phyloP scores from a whole-genome alignment of 1,284 basidiomycete genomes.

The Cutaneotrichosporon daszewskae region DNA sequence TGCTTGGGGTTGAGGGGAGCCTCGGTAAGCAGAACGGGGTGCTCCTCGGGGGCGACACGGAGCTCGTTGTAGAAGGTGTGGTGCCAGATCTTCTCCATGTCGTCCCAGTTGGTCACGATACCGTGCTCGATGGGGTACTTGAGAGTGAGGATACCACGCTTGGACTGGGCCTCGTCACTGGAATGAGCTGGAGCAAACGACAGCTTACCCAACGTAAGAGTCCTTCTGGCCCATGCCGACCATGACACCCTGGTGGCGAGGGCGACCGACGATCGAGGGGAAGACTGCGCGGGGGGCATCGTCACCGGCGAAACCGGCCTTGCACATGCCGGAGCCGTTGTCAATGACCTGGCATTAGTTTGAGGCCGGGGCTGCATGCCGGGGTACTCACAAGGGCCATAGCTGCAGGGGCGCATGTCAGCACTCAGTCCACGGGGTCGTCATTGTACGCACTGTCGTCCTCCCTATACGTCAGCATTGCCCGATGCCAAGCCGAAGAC shows the following conservation, averaged over 20 bases:
- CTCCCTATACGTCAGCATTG: constrained; percentile 35
- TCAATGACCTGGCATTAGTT: constrained; percentile 59
- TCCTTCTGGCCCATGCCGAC: constrained; percentile 83
- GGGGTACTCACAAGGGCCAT: constrained; percentile 42
- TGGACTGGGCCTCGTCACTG: constrained; percentile 88
- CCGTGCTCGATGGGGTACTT: constrained; percentile 68
- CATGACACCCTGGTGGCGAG: constrained; percentile 90
- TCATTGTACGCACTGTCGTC: constrained; percentile 44
- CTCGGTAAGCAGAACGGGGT: constrained; percentile 88
- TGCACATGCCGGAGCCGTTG: constrained; percentile 87
- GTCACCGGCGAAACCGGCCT: constrained; percentile 78
- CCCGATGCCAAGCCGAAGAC: no score
- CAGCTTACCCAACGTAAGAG: constrained; percentile 82
- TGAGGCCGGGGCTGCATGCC: no score
- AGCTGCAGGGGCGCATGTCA: constrained; percentile 21
- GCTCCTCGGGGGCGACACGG: constrained; percentile 72
- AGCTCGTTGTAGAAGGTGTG: constrained; percentile 86
- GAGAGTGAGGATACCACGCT: constrained; percentile 90
- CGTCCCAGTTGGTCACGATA: constrained; percentile 95
- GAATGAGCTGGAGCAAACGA: no score
- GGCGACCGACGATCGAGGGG: constrained; percentile 84
- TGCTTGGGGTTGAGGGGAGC: constrained; percentile 92
- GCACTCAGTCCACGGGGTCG: no score
- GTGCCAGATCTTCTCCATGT: constrained; percentile 95
- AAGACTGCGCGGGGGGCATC: constrained; percentile 72